A percentile compares a stretch with the other conserved stretches of the same genome.
Conservation (phyloP, 2,329 filamentous ascomycete genomes). For the Fulvia fulva region DNA sequence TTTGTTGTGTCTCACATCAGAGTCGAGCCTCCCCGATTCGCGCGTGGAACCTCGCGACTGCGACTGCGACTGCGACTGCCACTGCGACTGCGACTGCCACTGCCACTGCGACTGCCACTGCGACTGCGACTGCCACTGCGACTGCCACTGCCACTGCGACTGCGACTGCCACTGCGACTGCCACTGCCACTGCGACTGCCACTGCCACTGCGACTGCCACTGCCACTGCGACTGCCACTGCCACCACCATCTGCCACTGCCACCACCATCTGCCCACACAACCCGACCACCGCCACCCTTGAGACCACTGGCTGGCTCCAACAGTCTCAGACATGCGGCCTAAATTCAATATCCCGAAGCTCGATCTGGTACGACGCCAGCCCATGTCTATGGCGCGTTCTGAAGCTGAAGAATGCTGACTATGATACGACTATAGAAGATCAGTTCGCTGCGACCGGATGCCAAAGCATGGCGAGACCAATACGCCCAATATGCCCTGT, state of each 20-base stretch:
- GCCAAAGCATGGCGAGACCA: conserved; percentile 28
- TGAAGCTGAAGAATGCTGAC: conserved; percentile 9
- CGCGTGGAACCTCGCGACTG: background rate
- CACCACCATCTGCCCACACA: too few relatives aligned
- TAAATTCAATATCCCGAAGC: background rate
- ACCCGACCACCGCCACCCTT: background rate
- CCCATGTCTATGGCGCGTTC: background rate
- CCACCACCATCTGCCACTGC: background rate
- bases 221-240: background rate
- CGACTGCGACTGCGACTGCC: background rate
- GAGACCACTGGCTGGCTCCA: background rate
- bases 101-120: background rate
- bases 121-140: background rate
- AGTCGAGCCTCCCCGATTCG: background rate
- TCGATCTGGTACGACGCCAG: background rate
- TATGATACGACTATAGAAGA: conserved; percentile 19
- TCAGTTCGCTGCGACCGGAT: conserved; percentile 26
- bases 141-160: background rate
- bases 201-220: background rate
- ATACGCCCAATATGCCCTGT: conserved; percentile 21
- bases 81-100: background rate
- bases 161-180: background rate
- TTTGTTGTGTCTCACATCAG: background rate
- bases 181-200: background rate
- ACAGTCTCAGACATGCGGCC: background rate